phyloP scores from a whole-genome alignment of 768 basidiomycete genomes.

The Ramaria sp. region DNA sequence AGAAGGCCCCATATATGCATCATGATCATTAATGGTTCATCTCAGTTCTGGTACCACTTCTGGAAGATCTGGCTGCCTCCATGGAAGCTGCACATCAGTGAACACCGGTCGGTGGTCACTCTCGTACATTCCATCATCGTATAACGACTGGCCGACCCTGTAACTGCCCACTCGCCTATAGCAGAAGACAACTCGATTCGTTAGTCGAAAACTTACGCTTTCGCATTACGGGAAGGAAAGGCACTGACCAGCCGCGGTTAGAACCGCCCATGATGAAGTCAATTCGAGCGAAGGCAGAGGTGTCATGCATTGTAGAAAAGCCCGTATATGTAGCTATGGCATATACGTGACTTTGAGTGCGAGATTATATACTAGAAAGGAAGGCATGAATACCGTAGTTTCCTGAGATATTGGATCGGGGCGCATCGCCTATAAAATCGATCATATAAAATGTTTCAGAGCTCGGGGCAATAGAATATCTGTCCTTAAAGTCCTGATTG shows the following conservation, averaged over 20 bases:
- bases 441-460: slow-evolving; percentile 30
- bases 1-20: no score
- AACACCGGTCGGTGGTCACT: slow-evolving; percentile 52
- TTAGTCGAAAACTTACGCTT: not conserved
- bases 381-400: slow-evolving; percentile 22
- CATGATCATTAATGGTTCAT: no score
- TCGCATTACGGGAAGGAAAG: not conserved
- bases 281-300: slow-evolving; percentile 30
- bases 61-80: not conserved
- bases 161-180: slow-evolving; percentile 28
- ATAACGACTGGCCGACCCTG: slow-evolving; percentile 29
- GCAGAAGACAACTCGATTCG: not conserved
- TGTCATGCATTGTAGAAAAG: slow-evolving; percentile 31
- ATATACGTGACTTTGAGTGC: not conserved
- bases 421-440: slow-evolving; percentile 33
- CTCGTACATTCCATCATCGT: slow-evolving; percentile 41
- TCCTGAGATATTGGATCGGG: slow-evolving; percentile 30
- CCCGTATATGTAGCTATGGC: slow-evolving; percentile 37
- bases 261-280: slow-evolving; percentile 46
- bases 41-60: not conserved
- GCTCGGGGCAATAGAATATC: slow-evolving; percentile 26
- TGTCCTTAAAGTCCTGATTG: slow-evolving; percentile 31
- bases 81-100: slow-evolving; percentile 23
- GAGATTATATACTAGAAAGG: not conserved
- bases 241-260: slow-evolving; percentile 33